Evolutionary conservation across 192 early-diverging fungal genomes (phyloP), one percentile per base, ranked within the genome.

Genomic region (Podila verticillata): DNA sequence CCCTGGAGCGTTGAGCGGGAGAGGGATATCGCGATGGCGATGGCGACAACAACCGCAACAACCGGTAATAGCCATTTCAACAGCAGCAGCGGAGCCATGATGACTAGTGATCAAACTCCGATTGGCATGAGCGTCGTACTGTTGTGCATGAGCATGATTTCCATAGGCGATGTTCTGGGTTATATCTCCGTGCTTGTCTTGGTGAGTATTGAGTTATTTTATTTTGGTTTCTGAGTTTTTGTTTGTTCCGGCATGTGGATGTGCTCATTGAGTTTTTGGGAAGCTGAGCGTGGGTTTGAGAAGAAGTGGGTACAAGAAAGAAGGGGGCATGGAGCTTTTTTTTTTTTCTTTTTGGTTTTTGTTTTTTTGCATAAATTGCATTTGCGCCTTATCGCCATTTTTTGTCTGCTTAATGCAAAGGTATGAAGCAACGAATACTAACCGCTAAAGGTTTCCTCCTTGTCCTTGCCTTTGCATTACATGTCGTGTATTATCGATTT

Each of bases 81-180:
- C 49, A 7, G n/a, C 49, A 22, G 20, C 22, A 7, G 51, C 20
- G 10, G 3, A 48, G 26, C 39, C 36, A 68, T 28, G n/a, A 39
- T 5, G 4, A 51, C n/a, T n/a, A n/a, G 22, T 49, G 65, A 63
- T 26, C 6, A 10, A 24, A 8, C 39, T 12, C 62, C 67, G 29
- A 26, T 70, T 12, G 74, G 67, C 1, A 65, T 75, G 67, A 30
- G 49, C 20, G 62, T 35, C 13, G 51, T 75, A 20, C 19, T 69
- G 10, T 20, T 70, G 29, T 75, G 74, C 17, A 19, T 75, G 20
- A 65, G 74, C 64, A 26, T 70, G 12, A 68, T 75, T 19, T 75
- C 74, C 3, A 60, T 69, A 29, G 74, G 74, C 17, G 74, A 75
- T 65, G 74, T 75, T 31, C 74, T 75, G 4, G 66, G 67, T 1